A percentile compares a stretch with the other conserved stretches of the same genome.
Conservation (phyloP, 306 rosid species). For the Urtica urens region DNA sequence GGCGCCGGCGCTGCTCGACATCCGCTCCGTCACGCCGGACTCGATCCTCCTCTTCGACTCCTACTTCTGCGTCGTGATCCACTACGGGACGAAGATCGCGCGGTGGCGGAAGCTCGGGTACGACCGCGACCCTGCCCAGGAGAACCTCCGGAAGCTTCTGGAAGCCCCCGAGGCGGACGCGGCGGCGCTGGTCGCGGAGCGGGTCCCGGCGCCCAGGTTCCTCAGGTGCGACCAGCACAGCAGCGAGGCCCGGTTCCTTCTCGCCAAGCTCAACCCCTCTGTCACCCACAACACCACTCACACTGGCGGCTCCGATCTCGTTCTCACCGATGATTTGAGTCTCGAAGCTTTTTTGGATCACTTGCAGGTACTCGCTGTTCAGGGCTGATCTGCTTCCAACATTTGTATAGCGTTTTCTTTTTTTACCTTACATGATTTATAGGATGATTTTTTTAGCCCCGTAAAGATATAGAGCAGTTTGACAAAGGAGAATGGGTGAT, state of each 20-base stretch:
- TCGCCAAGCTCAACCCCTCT: constrained; percentile 86
- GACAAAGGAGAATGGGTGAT: no score
- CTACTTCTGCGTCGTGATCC: constrained; percentile 76
- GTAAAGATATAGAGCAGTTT: no score
- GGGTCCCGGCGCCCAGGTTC: constrained; percentile 68
- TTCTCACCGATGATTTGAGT: constrained; percentile 86
- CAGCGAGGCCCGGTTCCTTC: constrained; percentile 89
- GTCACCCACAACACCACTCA: constrained; percentile 75
- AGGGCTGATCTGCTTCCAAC: constrained; percentile 35
- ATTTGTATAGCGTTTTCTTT: constrained; percentile 10
- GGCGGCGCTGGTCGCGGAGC: constrained; percentile 47
- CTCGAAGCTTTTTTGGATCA: constrained; percentile 80
- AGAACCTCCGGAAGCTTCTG: constrained; percentile 65
- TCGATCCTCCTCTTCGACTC: constrained; percentile 80
- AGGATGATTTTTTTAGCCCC: no score
- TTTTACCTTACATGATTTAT: no score
- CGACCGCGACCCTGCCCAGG: constrained; percentile 68
- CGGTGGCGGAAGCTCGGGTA: constrained; percentile 86
- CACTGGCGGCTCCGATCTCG: constrained; percentile 62
- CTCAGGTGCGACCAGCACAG: constrained; percentile 81
- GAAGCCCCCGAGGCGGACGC: constrained; percentile 83
- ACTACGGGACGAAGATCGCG: constrained; percentile 67
- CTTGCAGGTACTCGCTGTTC: constrained; percentile 78
- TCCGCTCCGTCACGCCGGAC: constrained; percentile 68
- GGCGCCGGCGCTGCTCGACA: constrained; percentile 69